Base-by-base conservation (phyloP, 2,329 filamentous ascomycete species). In the Graphiopsis chlorocephala region DNA sequence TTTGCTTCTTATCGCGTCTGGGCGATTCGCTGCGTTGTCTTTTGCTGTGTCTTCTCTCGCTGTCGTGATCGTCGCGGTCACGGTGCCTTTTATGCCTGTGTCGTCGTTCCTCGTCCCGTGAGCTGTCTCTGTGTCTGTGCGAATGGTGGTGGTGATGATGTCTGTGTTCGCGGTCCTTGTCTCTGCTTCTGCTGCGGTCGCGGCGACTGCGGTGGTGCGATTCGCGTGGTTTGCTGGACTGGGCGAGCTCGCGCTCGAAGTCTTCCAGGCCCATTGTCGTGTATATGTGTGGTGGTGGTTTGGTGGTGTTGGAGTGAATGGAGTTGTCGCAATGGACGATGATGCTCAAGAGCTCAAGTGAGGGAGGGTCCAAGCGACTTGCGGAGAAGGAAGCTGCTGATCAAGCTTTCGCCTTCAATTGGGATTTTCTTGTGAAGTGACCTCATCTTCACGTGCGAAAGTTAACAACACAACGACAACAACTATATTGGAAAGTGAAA, bases 181-280 rank as follows among this genome's bases (percentile, higher is more conserved):
- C 69, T 45, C 66, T 53, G 60, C 68, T 67, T 20, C 64, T 64
- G 33, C 55, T 66, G 11, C 56, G 55, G 33, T 65, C 63, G 47
- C 63, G 63, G 17, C 45, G 50, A 31, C 61, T 57, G 47, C 57
- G 63, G 26, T 33, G 45, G 14, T 61, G 65, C 8, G 61, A 47
- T 59, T 57, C 65, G 83, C 87, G 65, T 17, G 57, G 14, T 65
- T 57, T 67, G 82, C 87, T 89, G 68, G 86, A 88, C 52, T 88
- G 84, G 1, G 88, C 90, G 14, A 96, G 82, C 28, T 88, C 82
- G 74, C 89, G 91, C 76, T 96, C 92, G 66, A 96, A 96, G 65
- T 93, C 91, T 70, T 88, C 86, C 65, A 88, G 75, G 5, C 83
- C 82, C 86, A 88, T 88, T 29, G 59, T 63, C 25, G 26, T 8